Base-by-base conservation (phyloP, 257 asterid genomes). In the Solanum neorickii region DNA sequence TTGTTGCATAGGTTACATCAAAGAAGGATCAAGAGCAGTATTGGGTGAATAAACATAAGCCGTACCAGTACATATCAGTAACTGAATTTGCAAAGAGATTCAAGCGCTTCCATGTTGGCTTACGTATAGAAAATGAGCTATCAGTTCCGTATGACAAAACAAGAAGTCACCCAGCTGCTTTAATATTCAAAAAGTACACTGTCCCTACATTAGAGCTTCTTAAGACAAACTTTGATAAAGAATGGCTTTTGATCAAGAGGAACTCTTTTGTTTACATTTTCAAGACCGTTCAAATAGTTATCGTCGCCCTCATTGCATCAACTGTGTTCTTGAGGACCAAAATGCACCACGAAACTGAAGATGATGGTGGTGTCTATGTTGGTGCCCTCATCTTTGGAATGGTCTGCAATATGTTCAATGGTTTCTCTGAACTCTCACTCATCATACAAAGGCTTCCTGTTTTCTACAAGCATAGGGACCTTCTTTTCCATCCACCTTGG, bases 401-500 rank as follows among this genome's bases (percentile, higher is more conserved):
- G 94, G 89, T 92, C 72, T 42, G 88, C 60, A 95, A 94, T 87
- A 92, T 92, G 56, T 95, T 95, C 87, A 95, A 95, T 42, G 98
- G 98, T 66, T 91, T 89, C 76, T 88, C 94, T n/a, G 98, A 95
- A 82, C 89, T 92, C 11, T 78, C 95, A 8, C 91, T 94, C 76
- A 92, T 92, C 52, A 90, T 95, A n/a, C 89, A 93, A 74, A 92
- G 98, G 86, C 95, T 95, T 88, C 98, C 97, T 3, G 95, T 93
- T 5, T 93, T 95, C 62, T 95, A 93, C 87, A 95, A 95, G 91
- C 98, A 93, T 1, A 90, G 95, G 87, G 95, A 95, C 90, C 93
- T 92, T 27, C 93, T 93, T 13, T 92, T 95, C 82, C 94, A 95
- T 85, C 98, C 97, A 11, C 90, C 98, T 66, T 95, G 97, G 98